phyloP scores from a whole-genome alignment of 2,329 filamentous ascomycete species.

The Pseudogymnoascus sp. region DNA sequence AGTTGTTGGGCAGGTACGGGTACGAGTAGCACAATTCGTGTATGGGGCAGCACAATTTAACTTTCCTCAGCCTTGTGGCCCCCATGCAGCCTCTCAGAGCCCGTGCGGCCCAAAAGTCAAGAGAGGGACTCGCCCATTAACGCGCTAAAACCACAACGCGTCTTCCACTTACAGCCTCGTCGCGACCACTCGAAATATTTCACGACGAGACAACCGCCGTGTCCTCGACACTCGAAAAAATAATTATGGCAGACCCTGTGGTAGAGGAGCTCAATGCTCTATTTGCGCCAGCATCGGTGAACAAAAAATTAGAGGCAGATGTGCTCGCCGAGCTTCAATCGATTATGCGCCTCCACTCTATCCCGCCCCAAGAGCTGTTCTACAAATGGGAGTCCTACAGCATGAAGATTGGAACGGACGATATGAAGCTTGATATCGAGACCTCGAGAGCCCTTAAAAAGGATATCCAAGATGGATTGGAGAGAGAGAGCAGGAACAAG shows the following conservation, averaged over 20 bases:
- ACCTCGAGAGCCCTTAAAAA: constrained; percentile 74
- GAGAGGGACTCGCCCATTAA: neutral
- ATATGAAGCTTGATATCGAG: constrained; percentile 61
- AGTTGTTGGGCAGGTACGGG: neutral
- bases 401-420: constrained; percentile 83
- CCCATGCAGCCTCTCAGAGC: neutral
- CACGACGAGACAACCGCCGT: neutral
- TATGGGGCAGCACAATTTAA: neutral
- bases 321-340: constrained; percentile 74
- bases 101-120: neutral
- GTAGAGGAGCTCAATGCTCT: constrained; percentile 22
- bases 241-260: constrained; percentile 17
- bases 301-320: constrained; percentile 55
- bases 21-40: constrained; percentile 5
- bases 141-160: constrained; percentile 6
- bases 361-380: constrained; percentile 78
- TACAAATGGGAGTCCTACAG: constrained; percentile 99
- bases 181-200: constrained; percentile 8
- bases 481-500: constrained; percentile 64
- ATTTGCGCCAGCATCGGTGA: constrained; percentile 19
- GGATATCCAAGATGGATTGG: constrained; percentile 73
- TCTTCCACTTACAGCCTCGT: constrained; percentile 6
- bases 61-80: constrained; percentile 2
- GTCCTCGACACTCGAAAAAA: neutral
- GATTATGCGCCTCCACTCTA: constrained; percentile 73